These are phyloP conservation scores for Saccharomycopsis javanensis DNA, from an alignment of 805 yeast genomes.

Conservation along the genomic window DNA sequence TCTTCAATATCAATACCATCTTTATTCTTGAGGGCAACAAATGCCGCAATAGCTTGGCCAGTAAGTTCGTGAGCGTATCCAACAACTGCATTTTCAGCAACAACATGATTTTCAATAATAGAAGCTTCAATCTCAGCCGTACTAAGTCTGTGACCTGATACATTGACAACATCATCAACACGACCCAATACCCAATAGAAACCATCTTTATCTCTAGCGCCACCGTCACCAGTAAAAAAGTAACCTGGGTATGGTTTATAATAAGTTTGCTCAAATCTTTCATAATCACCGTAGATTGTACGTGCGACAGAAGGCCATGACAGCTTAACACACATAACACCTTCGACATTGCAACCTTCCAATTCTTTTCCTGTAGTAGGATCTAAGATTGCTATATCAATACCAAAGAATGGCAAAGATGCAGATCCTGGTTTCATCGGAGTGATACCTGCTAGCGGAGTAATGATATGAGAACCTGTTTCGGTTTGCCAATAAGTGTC, in stretches of 20 bases:
- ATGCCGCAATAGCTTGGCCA: constrained; percentile 81
- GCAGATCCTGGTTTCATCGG: constrained; percentile 85
- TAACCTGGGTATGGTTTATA: constrained; percentile 71
- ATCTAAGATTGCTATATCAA: constrained; percentile 62
- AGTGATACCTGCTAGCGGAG: constrained; percentile 67
- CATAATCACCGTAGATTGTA: constrained; percentile 69
- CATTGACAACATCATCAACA: constrained; percentile 84
- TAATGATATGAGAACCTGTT: constrained; percentile 69
- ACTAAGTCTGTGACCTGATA: constrained; percentile 79
- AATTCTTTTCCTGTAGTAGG: constrained; percentile 67
- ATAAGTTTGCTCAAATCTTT: constrained; percentile 71
- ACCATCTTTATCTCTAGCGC: constrained; percentile 77
- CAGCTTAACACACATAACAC: constrained; percentile 61
- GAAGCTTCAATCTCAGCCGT: constrained; percentile 87
- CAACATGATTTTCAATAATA: constrained; percentile 57
- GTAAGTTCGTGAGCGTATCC: constrained; percentile 78
- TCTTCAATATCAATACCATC: constrained; percentile 35
- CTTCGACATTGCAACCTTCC: constrained; percentile 63
- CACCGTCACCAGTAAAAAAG: constrained; percentile 87
- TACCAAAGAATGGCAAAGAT: constrained; percentile 76
- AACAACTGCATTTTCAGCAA: constrained; percentile 75
- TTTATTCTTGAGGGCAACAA: constrained; percentile 49
- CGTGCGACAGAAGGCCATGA: constrained; percentile 87
- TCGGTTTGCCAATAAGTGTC: constrained; percentile 92
- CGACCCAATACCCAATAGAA: constrained; percentile 80